Percentiles rank a stretch among this genome's conserved stretches.
Conservation (phyloP, 768 basidiomycete species). For the Imleria badia region DNA sequence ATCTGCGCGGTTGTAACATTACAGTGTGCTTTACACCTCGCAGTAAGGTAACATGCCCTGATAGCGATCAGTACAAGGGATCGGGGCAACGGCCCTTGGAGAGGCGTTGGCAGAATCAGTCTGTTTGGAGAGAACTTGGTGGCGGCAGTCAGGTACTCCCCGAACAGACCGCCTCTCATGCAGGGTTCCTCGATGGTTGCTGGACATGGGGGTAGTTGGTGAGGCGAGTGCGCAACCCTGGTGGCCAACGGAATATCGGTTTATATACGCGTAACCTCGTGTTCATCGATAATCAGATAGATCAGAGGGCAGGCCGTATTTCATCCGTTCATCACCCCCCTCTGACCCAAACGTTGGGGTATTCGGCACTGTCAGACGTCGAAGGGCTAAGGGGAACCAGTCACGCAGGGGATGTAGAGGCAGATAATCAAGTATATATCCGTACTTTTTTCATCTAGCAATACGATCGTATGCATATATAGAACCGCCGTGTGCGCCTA, state of each 20-base stretch:
- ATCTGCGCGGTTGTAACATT: background rate
- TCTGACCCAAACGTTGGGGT: background rate
- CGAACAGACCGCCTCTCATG: background rate
- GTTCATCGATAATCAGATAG: constrained; percentile 4
- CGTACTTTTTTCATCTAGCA: background rate
- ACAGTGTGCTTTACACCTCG: background rate
- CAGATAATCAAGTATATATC: background rate
- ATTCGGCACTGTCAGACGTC: background rate
- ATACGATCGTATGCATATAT: background rate
- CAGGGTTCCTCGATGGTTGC: background rate
- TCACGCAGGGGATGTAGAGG: background rate
- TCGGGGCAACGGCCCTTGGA: background rate
- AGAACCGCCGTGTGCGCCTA: background rate
- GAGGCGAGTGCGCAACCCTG: background rate
- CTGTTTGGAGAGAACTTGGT: constrained; percentile 1
- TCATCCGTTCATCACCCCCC: background rate
- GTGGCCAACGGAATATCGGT: background rate
- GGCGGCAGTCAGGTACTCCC: constrained; percentile 5
- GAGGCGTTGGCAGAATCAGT: background rate
- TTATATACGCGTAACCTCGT: background rate
- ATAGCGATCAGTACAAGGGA: background rate
- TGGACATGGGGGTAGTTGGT: background rate
- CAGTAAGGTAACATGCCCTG: background rate
- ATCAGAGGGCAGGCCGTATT: background rate
- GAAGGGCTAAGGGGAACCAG: background rate